Evolutionary conservation across 441 rosid species (phyloP).

Genomic region (Jatropha podagrica): DNA sequence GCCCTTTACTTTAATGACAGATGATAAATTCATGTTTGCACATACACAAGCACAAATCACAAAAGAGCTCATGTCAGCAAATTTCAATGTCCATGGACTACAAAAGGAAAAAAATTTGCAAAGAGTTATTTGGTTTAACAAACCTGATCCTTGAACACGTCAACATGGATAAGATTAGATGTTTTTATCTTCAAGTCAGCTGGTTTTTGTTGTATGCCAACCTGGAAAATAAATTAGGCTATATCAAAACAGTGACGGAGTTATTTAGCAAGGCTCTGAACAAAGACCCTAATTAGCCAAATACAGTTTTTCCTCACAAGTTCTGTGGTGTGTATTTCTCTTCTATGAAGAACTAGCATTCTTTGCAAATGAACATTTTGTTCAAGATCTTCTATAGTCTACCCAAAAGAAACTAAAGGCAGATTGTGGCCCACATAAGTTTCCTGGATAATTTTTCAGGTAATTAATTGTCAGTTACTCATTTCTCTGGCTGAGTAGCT

Average conservation of each 20-base stretch:
- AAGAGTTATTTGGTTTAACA: neutral
- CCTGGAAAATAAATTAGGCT: constrained; percentile 42
- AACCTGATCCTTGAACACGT: constrained; percentile 81
- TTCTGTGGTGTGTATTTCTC: neutral
- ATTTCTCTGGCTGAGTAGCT: neutral
- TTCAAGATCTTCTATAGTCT: neutral
- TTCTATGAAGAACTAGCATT: neutral
- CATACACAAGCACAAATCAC: neutral
- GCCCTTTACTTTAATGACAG: neutral
- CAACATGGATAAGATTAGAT: constrained; percentile 69
- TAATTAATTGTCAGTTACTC: neutral
- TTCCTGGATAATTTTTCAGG: neutral
- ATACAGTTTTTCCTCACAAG: neutral
- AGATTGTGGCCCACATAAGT: neutral
- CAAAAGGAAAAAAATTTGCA: neutral
- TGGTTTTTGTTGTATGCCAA: constrained; percentile 75
- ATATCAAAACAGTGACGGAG: constrained; percentile 20
- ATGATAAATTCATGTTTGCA: neutral
- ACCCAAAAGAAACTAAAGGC: neutral
- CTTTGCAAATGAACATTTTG: neutral
- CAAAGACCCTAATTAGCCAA: neutral
- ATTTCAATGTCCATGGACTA: neutral
- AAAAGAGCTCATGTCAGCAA: neutral
- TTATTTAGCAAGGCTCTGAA: neutral
- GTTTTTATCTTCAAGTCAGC: constrained; percentile 76